These are phyloP conservation scores for Puccinia coronata DNA, from an alignment of 1,284 basidiomycete species.

Conservation along the genomic window DNA sequence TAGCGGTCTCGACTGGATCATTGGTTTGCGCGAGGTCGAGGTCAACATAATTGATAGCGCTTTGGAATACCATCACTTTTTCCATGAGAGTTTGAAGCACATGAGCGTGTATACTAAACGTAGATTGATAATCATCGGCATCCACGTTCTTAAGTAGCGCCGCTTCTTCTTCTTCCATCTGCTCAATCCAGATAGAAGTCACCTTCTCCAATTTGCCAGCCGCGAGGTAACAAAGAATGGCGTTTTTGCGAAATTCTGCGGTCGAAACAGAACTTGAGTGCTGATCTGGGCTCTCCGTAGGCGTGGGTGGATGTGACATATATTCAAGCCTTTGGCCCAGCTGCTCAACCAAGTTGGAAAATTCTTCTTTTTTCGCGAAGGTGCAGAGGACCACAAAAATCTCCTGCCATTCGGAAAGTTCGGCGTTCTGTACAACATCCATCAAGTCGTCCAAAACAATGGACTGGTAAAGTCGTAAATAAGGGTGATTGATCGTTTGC, in stretches of 20 bases:
- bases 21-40: slow-evolving; percentile 67
- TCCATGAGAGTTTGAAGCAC: slow-evolving; percentile 94
- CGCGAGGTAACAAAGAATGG: slow-evolving; percentile 82
- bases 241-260: slow-evolving; percentile 74
- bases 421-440: slow-evolving; percentile 93
- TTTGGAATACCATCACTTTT: slow-evolving; percentile 91
- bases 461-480: slow-evolving; percentile 91
- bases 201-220: slow-evolving; percentile 85
- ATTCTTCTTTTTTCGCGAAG: slow-evolving; percentile 83
- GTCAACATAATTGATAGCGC: slow-evolving; percentile 84
- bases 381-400: slow-evolving; percentile 97
- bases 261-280: slow-evolving; percentile 59
- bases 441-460: slow-evolving; percentile 89
- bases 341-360: slow-evolving; percentile 81
- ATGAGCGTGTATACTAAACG: slow-evolving; percentile 81
- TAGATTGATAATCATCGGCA: slow-evolving; percentile 63
- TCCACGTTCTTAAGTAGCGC: slow-evolving; percentile 57
- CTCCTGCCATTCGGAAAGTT: slow-evolving; percentile 91
- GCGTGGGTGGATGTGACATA: slow-evolving; percentile 65
- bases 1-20: slow-evolving; percentile 60
- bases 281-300: slow-evolving; percentile 48
- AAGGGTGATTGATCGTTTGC: slow-evolving; percentile 74
- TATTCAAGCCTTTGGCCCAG: slow-evolving; percentile 87
- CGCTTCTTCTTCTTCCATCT: slow-evolving; percentile 83
- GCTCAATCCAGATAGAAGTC: slow-evolving; percentile 88